Percentiles rank a stretch among this genome's conserved stretches.
Evolutionary conservation across 2,329 filamentous ascomycete genomes (phyloP).

Genomic region (Helminthosporium solani): DNA sequence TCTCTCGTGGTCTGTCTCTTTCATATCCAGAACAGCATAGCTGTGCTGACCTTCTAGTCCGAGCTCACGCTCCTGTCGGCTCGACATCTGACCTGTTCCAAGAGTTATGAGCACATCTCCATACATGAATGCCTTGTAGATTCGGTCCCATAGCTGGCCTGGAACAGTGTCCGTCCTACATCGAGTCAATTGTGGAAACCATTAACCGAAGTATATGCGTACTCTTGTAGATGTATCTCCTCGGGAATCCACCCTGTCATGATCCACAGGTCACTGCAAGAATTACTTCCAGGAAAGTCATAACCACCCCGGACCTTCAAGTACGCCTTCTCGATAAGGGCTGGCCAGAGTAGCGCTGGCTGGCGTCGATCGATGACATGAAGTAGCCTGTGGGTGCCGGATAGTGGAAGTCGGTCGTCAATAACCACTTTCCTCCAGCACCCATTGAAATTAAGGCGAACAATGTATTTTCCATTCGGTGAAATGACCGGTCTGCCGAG

Average conservation of each 20-base stretch:
- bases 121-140: slow-evolving; percentile 71
- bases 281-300: slow-evolving; percentile 97
- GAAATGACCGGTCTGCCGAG: slow-evolving; percentile 62
- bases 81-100: slow-evolving; percentile 80
- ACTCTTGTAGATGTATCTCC: slow-evolving; percentile 85
- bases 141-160: slow-evolving; percentile 73
- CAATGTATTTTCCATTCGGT: slow-evolving; percentile 81
- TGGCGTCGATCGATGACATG: slow-evolving; percentile 87
- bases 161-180: slow-evolving; percentile 73
- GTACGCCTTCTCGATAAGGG: slow-evolving; percentile 92
- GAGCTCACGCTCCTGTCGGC: slow-evolving; percentile 73
- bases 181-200: slow-evolving; percentile 9
- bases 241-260: slow-evolving; percentile 96
- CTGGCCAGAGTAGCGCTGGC: slow-evolving; percentile 82
- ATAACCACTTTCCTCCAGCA: slow-evolving; percentile 84
- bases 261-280: slow-evolving; percentile 89
- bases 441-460: slow-evolving; percentile 94
- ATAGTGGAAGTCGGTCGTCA: slow-evolving; percentile 82
- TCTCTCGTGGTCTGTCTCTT: slow-evolving; percentile 62
- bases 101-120: slow-evolving; percentile 86
- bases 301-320: slow-evolving; percentile 94
- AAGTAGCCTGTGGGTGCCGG: slow-evolving; percentile 71
- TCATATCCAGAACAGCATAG: slow-evolving; percentile 84
- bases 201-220: slow-evolving; percentile 15
- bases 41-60: slow-evolving; percentile 90